Conservation (phyloP, 176 grass and related monocot species). For the Triticum timopheevii region DNA sequence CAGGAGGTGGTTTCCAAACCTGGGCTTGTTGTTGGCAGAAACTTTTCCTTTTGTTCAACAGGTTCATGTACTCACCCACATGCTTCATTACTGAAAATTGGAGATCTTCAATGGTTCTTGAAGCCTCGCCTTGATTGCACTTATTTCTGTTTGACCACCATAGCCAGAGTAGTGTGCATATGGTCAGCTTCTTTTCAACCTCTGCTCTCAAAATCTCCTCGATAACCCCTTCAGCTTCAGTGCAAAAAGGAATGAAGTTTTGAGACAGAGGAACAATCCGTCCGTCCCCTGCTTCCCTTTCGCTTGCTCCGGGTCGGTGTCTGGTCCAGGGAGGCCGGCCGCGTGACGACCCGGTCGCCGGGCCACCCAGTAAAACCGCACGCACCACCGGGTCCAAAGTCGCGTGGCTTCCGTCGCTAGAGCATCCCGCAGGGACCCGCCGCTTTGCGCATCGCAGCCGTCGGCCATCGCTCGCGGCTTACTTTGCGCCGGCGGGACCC, state of each 20-base stretch:
- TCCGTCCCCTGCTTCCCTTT: constrained; percentile 35
- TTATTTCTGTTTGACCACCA: too few relatives aligned
- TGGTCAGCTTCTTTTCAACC: too few relatives aligned
- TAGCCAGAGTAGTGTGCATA: too few relatives aligned
- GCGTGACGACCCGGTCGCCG: constrained; percentile 54
- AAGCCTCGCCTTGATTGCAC: too few relatives aligned
- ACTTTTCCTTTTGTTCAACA: too few relatives aligned
- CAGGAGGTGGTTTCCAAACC: too few relatives aligned
- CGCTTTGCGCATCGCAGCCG: constrained; percentile 27
- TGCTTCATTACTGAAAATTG: too few relatives aligned
- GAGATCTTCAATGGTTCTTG: too few relatives aligned
- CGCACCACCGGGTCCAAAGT: constrained; percentile 26
- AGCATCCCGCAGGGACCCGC: constrained; percentile 7
- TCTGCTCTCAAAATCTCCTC: too few relatives aligned
- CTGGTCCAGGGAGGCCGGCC: constrained; percentile 49
- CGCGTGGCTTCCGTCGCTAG: constrained; percentile 11
- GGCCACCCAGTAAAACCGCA: background rate
- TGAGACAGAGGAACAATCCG: background rate
- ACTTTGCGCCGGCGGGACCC: background rate
- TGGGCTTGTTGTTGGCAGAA: too few relatives aligned
- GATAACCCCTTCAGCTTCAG: too few relatives aligned
- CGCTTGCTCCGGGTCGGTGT: constrained; percentile 46
- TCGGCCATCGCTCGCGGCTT: constrained; percentile 8
- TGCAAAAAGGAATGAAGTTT: background rate
- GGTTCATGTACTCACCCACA: too few relatives aligned